These are phyloP conservation scores for Spathaspora passalidarum DNA, from an alignment of 805 yeast genomes.

Conservation along the genomic window DNA sequence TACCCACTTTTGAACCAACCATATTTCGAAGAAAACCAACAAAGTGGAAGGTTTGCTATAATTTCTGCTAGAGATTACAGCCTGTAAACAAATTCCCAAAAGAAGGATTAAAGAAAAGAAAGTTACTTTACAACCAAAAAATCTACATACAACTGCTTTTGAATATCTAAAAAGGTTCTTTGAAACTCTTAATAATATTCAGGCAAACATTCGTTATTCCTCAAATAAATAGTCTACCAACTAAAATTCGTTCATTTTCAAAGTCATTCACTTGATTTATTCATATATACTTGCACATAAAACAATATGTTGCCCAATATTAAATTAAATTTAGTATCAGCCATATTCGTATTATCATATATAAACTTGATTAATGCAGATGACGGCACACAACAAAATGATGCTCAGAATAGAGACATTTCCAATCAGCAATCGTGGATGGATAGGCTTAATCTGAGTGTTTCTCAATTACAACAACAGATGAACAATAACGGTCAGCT, in stretches of 20 bases:
- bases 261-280: conserved; percentile 1
- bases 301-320: conserved; percentile 3
- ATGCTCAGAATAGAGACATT: background rate
- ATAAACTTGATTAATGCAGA: conserved; percentile 1
- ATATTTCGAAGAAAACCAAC: background rate
- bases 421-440: conserved; percentile 1
- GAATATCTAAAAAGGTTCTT: background rate
- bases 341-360: conserved; percentile 5
- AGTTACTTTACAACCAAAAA: background rate
- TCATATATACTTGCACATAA: background rate
- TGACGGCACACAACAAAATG: background rate
- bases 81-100: background rate
- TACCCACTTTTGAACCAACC: too few relatives aligned
- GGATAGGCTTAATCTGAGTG: background rate
- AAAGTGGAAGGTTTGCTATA: background rate
- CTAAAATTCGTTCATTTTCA: conserved; percentile 2
- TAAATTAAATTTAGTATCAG: conserved; percentile 3
- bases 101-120: background rate
- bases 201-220: background rate
- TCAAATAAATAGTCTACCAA: background rate
- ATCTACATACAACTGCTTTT: too few relatives aligned
- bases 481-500: background rate
- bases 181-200: background rate
- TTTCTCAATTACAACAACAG: conserved; percentile 2
- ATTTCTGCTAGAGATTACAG: background rate